Percentiles rank a stretch among this genome's conserved stretches.
Evolutionary conservation across 164 flowering plant species (phyloP).

Genomic region (Houttuynia cordata): DNA sequence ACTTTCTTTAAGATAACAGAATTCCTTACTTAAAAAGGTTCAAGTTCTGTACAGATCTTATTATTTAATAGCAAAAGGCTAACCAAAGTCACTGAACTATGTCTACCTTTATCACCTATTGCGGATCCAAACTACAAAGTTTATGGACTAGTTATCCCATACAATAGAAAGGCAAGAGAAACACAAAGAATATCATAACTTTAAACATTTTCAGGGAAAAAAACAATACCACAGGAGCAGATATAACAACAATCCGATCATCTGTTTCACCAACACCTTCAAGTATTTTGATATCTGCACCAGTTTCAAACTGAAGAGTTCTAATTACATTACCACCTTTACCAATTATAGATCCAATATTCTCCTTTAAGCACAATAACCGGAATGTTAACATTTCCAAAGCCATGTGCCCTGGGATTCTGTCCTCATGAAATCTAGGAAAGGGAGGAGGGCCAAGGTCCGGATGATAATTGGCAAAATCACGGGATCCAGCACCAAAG

Average conservation of each 20-base stretch:
- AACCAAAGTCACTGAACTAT: too few relatives aligned
- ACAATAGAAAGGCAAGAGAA: neutral
- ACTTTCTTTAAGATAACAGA: too few relatives aligned
- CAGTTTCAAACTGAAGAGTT: slow-evolving; percentile 67
- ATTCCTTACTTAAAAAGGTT: too few relatives aligned
- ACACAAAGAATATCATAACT: neutral
- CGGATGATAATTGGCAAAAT: slow-evolving; percentile 29
- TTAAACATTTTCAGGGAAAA: neutral
- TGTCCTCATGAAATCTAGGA: slow-evolving; percentile 35
- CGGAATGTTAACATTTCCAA: slow-evolving; percentile 49
- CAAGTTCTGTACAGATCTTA: too few relatives aligned
- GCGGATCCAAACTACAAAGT: too few relatives aligned
- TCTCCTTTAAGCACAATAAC: slow-evolving; percentile 58
- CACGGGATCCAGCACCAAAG: slow-evolving; percentile 35
- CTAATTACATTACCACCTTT: slow-evolving; percentile 74
- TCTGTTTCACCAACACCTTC: slow-evolving; percentile 51
- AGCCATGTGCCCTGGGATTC: slow-evolving; percentile 31
- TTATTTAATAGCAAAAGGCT: too few relatives aligned
- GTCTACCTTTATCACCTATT: too few relatives aligned
- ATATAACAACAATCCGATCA: slow-evolving; percentile 65
- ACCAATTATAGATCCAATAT: slow-evolving; percentile 79
- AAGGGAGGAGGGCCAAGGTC: slow-evolving; percentile 17
- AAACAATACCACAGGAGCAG: slow-evolving; percentile 70
- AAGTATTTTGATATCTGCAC: slow-evolving; percentile 76
- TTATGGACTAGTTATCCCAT: too few relatives aligned